Evolutionary conservation across 805 yeast species (phyloP).

Genomic region (Kodamaea leandrae): DNA sequence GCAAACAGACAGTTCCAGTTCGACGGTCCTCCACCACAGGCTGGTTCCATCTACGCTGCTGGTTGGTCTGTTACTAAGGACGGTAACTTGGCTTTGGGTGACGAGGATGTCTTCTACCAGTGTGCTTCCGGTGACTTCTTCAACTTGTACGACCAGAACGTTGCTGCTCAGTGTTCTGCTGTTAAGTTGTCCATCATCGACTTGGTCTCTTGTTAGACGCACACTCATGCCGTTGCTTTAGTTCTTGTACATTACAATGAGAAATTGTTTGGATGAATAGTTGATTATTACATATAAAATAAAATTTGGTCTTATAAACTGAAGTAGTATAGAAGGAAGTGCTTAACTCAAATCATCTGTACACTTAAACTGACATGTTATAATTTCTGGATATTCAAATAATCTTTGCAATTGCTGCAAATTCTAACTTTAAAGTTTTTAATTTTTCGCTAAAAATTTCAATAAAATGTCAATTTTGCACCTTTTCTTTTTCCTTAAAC

Average conservation of each 20-base stretch:
- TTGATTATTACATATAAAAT: too few species aligned
- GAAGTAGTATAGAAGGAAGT: too few species aligned
- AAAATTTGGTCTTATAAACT: too few species aligned
- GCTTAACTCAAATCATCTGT: too few species aligned
- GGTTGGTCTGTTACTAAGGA: conserved; percentile 43
- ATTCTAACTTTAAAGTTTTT: too few species aligned
- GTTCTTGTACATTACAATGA: conserved; percentile 1
- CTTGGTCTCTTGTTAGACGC: conserved; percentile 12
- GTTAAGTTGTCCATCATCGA: conserved; percentile 15
- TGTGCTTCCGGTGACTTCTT: conserved; percentile 75
- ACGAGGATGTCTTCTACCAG: conserved; percentile 61
- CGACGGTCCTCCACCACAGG: conserved; percentile 82
- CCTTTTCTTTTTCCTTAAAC: too few species aligned
- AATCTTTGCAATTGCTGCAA: too few species aligned
- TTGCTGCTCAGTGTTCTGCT: conserved; percentile 58
- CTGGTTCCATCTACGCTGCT: conserved; percentile 29
- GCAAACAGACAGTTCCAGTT: conserved; percentile 81
- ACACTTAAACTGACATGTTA: too few species aligned
- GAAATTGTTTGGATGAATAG: too few species aligned
- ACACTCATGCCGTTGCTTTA: background rate
- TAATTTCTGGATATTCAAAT: too few species aligned
- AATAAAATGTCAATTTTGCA: too few species aligned
- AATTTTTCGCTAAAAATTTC: too few species aligned
- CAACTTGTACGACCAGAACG: conserved; percentile 67
- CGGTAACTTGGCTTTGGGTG: conserved; percentile 57